A percentile compares a stretch with the other conserved stretches of the same genome.
Evolutionary conservation across 2,329 filamentous ascomycete genomes (phyloP).

Genomic region (Cladosporium sp.): DNA sequence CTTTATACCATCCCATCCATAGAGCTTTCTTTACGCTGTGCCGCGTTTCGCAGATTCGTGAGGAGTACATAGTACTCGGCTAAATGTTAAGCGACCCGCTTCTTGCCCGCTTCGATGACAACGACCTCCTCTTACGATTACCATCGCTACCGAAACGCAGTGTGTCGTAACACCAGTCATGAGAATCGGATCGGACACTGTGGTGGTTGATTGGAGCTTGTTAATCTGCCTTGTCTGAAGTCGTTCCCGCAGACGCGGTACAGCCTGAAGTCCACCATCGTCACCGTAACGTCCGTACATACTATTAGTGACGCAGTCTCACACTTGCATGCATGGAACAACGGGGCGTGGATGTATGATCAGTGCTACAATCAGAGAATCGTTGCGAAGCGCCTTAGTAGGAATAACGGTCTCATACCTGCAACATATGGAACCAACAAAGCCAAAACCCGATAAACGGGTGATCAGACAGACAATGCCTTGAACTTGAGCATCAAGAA

Average conservation of each 20-base stretch:
- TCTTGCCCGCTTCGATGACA: neutral
- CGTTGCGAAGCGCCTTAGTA: neutral
- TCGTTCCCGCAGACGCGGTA: neutral
- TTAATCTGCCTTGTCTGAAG: neutral
- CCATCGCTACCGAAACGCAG: neutral
- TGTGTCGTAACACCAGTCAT: neutral
- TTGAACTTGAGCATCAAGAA: slow-evolving; percentile 33
- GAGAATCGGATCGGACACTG: neutral
- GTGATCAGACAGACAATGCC: neutral
- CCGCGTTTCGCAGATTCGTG: neutral
- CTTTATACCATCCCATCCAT: neutral
- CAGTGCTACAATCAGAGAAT: no score
- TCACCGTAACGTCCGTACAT: neutral
- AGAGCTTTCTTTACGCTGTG: neutral
- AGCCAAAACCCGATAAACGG: neutral
- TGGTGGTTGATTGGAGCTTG: neutral
- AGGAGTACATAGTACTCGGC: neutral
- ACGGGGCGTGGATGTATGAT: no score
- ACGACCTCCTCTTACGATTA: neutral
- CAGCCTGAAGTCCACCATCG: neutral
- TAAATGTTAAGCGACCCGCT: slow-evolving; percentile 3
- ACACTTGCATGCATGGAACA: neutral
- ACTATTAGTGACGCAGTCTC: no score
- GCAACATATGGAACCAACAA: neutral
- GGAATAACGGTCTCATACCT: neutral